Base-by-base conservation (phyloP, 495 filamentous ascomycete species). In the Hypoxylon rickii region DNA sequence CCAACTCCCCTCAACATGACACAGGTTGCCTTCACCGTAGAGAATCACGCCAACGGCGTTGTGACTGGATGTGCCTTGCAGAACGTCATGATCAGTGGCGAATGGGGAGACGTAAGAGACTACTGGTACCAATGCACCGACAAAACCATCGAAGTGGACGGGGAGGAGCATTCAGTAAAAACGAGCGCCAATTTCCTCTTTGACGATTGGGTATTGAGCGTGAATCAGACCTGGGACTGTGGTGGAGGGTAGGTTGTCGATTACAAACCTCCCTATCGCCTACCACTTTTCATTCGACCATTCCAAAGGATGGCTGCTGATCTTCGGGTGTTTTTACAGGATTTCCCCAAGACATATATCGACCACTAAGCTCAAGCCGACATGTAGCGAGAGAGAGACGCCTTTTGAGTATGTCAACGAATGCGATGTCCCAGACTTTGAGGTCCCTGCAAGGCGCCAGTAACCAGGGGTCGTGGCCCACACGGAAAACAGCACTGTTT, bases 191-290 rank as follows among this genome's bases (percentile, higher is more conserved):
- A 41, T 2, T 10, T 65, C 32, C 11, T 49, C 21, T 67, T 52
- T 32, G 54, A 67, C 3, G 38, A 33, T 1, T 67, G 64, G 64
- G 39, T 38, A 21, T 20, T 67, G 17, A 49, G 22, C 19, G 64
- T 67, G 8, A 67, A 67, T 22, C 64, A 67, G 53, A 67, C 52
- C 11, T 61, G 53, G 56, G 38, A 33, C 13, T 64, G 64, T 18
- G 56, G 47, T 13, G 46, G 24, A 13, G 36, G 37, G 64, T 67
- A 51, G 13, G 60, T 44, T 22, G 20, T n/a, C 47, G 19, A 22
- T 39, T n/a, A n/a, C n/a, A n/a, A n/a, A n/a, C n/a, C n/a, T 20
- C 7, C 5, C 18, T 7, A 16, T 16, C 20, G 13, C 40, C 18
- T 39, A 11, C 19, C 12, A 5, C n/a, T 34, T 17, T 38, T 17